Evolutionary conservation across 306 rosid genomes (phyloP).

Genomic region (Acmispon strigosus): DNA sequence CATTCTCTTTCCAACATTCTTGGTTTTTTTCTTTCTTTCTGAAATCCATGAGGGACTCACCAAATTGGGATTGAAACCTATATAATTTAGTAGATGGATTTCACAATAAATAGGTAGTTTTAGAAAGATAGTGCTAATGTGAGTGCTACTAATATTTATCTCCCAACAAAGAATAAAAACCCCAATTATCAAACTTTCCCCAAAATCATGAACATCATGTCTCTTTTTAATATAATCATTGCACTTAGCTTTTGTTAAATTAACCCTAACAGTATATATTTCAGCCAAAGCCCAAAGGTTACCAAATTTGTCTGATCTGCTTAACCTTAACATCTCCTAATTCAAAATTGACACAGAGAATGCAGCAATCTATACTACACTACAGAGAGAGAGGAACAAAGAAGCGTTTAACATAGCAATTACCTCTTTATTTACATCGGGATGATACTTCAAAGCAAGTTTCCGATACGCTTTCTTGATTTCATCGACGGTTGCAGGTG

Average conservation of each 20-base stretch:
- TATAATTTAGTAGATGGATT: too few species aligned
- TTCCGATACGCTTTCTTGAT: constrained; percentile 88
- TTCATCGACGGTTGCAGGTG: constrained; percentile 61
- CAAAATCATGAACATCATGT: not conserved
- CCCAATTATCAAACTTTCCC: not conserved
- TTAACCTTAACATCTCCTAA: not conserved
- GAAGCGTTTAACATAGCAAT: not conserved
- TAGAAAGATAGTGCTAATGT: too few species aligned
- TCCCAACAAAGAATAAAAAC: constrained; percentile 3
- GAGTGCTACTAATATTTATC: too few species aligned
- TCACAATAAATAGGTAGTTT: too few species aligned
- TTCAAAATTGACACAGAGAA: not conserved
- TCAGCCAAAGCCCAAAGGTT: not conserved
- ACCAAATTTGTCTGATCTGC: not conserved
- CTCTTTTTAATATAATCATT: not conserved
- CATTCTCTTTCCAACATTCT: too few species aligned
- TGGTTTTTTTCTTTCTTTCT: too few species aligned
- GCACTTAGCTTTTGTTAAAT: not conserved
- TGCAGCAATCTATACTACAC: not conserved
- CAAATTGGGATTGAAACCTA: too few species aligned
- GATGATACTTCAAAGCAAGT: constrained; percentile 93
- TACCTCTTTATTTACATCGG: constrained; percentile 97
- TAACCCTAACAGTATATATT: not conserved
- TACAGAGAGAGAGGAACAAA: not conserved
- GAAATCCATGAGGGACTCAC: too few species aligned